Conservation (phyloP, 805 yeast species). For the Metschnikowia continentalis region DNA sequence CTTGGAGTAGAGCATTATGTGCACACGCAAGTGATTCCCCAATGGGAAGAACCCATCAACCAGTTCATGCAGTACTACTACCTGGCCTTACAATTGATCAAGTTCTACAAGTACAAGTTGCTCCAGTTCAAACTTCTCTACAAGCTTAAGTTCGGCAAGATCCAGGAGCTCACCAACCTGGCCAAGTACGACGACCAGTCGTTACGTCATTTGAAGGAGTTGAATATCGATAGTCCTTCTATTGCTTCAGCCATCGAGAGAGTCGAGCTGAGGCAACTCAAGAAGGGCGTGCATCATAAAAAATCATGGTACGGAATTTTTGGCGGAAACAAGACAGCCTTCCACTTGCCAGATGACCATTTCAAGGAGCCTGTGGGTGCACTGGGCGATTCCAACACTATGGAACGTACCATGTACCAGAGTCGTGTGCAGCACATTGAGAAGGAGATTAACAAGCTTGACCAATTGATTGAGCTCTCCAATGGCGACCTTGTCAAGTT, state of each 20-base stretch:
- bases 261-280: conserved; percentile 25
- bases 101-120: conserved; percentile 50
- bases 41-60: conserved; percentile 49
- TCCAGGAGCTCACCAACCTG: conserved; percentile 33
- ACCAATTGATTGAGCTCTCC: conserved; percentile 44
- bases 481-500: conserved; percentile 42
- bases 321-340: conserved; percentile 32
- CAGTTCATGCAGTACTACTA: conserved; percentile 44
- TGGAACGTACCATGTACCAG: conserved; percentile 19
- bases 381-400: conserved; percentile 2
- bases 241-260: conserved; percentile 32
- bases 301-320: conserved; percentile 43
- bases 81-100: conserved; percentile 42
- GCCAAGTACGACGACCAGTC: conserved; percentile 15
- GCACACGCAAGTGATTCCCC: conserved; percentile 32
- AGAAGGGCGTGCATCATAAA: conserved; percentile 19
- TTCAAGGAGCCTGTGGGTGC: neutral
- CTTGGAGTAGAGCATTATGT: conserved; percentile 45
- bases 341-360: conserved; percentile 12
- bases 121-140: conserved; percentile 43
- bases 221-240: conserved; percentile 36
- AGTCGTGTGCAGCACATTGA: conserved; percentile 33
- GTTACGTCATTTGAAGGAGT: conserved; percentile 28
- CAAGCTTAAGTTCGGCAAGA: conserved; percentile 36
- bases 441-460: conserved; percentile 41